Evolutionary conservation across 805 yeast genomes (phyloP), one percentile per base, ranked within the genome.

Genomic region (Suhomyces pyralidae): DNA sequence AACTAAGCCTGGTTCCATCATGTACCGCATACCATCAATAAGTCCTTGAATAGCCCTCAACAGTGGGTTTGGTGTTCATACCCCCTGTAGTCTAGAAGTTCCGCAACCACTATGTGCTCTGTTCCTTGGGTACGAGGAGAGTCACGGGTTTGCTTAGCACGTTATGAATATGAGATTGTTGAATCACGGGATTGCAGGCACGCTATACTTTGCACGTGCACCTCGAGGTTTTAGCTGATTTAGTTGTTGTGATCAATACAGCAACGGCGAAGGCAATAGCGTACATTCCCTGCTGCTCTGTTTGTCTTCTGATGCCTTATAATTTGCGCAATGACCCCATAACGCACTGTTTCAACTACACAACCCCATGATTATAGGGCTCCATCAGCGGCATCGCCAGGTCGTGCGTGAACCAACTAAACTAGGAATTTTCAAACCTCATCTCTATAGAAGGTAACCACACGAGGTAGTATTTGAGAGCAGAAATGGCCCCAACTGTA

Each of bases 401-500:
- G 42, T 38, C 42, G 42, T 38, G 42, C 42, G 42, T 17, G 7
- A 2, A 8, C 20, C 24, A 14, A 19, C 24, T 38, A 10, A 19
- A 17, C 24, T 38, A 17, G 24, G 42, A 38, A 38, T 38, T 38
- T 38, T 38, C 42, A 38, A 19, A 38, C 7, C 42, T 38, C 42
- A 38, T 38, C 42, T 38, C 42, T 17, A 6, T n/a, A 1, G 14
- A 38, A 38, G 22, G 9, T 38, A 38, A 38, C 42, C 24, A 38
- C 7, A 9, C 42, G 24, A 17, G 24, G 24, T 38, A 17, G 42
- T 17, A 17, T 5, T 14, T 10, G 42, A n/a, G n/a, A 38, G 12
- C 24, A 38, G 42, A 38, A 19, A 53, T 44, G 49, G 46, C 40
- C 38, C 32, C 50, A 15, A 40, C 36, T 22, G 34, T 48, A n/a